These are phyloP conservation scores for Scenedesmus sp. DNA, from an alignment of 163 green algal genomes.

Conservation along the genomic window DNA sequence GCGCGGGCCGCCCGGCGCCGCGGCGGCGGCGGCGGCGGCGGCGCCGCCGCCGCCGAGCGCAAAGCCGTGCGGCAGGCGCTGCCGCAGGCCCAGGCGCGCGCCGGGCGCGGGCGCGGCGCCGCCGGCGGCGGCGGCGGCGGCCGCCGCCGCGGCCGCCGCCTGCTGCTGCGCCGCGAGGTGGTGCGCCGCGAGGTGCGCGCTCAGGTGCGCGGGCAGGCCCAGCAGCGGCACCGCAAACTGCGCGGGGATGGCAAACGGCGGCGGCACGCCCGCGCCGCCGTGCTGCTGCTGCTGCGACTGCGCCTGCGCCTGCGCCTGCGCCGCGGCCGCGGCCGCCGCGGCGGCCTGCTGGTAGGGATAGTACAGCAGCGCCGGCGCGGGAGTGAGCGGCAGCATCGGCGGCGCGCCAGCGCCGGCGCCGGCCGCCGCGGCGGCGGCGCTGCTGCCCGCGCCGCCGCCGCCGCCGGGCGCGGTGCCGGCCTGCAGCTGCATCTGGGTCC, in stretches of 20 bases:
- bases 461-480: neutral
- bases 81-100: slow-evolving; percentile 11
- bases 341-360: slow-evolving; percentile 39
- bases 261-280: too few species aligned
- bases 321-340: neutral
- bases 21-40: neutral
- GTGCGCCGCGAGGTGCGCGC: neutral
- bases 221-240: slow-evolving; percentile 27
- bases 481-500: slow-evolving; percentile 32
- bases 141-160: slow-evolving; percentile 12
- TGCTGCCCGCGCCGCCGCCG: neutral
- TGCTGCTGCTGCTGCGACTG: neutral
- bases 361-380: slow-evolving; percentile 18
- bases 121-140: neutral
- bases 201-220: slow-evolving; percentile 16
- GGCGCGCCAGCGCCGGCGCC: neutral
- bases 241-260: slow-evolving; percentile 3
- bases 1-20: neutral
- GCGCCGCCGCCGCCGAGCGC: neutral
- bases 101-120: neutral
- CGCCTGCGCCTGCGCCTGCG: slow-evolving; percentile 5
- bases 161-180: slow-evolving; percentile 4
- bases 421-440: neutral
- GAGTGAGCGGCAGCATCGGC: slow-evolving; percentile 1
- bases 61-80: slow-evolving; percentile 25